Conservation (phyloP, 1,284 basidiomycete genomes). For the Pyrrhoderma noxium region DNA sequence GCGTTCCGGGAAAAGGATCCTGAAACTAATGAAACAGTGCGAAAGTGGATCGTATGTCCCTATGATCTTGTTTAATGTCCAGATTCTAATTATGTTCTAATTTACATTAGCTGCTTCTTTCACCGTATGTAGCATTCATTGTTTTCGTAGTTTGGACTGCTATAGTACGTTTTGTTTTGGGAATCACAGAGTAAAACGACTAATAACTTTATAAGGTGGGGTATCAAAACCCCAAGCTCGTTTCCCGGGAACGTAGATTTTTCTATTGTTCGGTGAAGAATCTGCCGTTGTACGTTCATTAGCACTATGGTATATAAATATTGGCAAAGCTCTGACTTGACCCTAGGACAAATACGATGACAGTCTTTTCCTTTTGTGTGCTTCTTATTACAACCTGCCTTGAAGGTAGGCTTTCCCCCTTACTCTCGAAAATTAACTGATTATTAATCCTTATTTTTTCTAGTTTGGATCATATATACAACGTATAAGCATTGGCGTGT, state of each 20-base stretch:
- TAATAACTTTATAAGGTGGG: constrained; percentile 29
- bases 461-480: constrained; percentile 35
- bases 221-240: constrained; percentile 28
- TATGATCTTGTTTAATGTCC: too few relatives aligned
- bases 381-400: constrained; percentile 30
- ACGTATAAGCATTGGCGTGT: constrained; percentile 24
- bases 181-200: background rate
- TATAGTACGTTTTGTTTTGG: constrained; percentile 23
- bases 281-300: constrained; percentile 27
- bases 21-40: constrained; percentile 29
- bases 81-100: too few relatives aligned
- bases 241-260: constrained; percentile 40
- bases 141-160: constrained; percentile 34
- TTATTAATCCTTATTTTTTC: background rate
- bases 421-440: too few relatives aligned
- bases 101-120: constrained; percentile 31
- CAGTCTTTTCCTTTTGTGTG: constrained; percentile 32
- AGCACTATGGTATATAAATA: background rate
- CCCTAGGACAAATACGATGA: constrained; percentile 34
- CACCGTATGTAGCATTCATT: constrained; percentile 36
- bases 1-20: constrained; percentile 17
- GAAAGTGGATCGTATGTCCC: constrained; percentile 30
- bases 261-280: constrained; percentile 44
- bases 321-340: constrained; percentile 3
- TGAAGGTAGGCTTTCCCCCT: constrained; percentile 23